Evolutionary conservation across 495 filamentous ascomycete species (phyloP).

Genomic region (Neurospora pannonica): DNA sequence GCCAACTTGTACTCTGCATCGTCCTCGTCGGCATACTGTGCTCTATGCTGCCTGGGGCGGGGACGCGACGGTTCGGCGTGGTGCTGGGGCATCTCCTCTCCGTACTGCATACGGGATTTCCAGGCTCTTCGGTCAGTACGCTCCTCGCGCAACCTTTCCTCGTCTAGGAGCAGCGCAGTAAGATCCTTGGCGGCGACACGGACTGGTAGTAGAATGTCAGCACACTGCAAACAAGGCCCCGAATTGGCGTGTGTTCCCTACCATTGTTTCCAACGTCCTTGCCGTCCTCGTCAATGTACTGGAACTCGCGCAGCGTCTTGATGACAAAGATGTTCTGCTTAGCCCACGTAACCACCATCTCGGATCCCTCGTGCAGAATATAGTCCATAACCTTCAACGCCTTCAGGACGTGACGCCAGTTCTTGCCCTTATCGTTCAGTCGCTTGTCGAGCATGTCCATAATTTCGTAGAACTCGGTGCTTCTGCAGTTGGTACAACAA

Average conservation of each 20-base stretch:
- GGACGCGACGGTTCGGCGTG: conserved; percentile 34
- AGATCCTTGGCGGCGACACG: conserved; percentile 94
- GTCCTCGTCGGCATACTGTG: conserved; percentile 59
- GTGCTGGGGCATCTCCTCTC: conserved; percentile 23
- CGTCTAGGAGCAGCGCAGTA: conserved; percentile 86
- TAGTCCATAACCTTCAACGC: conserved; percentile 97
- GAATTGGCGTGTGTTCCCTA: conserved; percentile 25
- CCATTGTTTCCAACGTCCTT: conserved; percentile 93
- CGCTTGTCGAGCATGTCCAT: conserved; percentile 99
- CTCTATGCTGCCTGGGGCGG: conserved; percentile 19
- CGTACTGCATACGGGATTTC: conserved; percentile 91
- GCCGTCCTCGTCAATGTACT: conserved; percentile 89
- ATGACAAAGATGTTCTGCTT: conserved; percentile 97
- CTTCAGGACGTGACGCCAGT: conserved; percentile 98
- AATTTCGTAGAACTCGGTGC: conserved; percentile 97
- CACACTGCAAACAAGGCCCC: neutral
- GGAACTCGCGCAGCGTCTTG: conserved; percentile 95
- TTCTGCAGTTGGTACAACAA: conserved; percentile 38
- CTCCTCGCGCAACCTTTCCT: conserved; percentile 86
- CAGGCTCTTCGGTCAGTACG: conserved; percentile 86
- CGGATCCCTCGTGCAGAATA: conserved; percentile 93
- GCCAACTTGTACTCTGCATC: conserved; percentile 89
- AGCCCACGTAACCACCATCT: conserved; percentile 95
- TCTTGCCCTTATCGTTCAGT: conserved; percentile 98
- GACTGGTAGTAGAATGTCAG: conserved; percentile 43